Evolutionary conservation across 2,329 filamentous ascomycete genomes (phyloP).

Genomic region (Aspergillus piperis): DNA sequence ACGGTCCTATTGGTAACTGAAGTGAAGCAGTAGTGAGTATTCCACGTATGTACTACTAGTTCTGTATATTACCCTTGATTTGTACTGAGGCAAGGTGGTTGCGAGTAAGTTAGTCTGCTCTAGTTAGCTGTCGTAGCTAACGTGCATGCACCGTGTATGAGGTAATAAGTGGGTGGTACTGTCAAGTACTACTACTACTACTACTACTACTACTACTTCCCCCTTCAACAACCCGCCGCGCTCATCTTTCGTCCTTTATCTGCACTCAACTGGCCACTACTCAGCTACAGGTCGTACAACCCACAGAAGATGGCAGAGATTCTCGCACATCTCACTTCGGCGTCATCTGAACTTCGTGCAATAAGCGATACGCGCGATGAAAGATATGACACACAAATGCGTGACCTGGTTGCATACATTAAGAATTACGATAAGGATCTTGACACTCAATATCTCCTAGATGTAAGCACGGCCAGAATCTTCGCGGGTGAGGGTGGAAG

Average conservation of each 20-base stretch:
- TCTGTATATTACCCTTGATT: too few relatives aligned
- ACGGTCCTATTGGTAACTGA: too few relatives aligned
- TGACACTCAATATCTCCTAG: slow-evolving; percentile 35
- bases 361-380: slow-evolving; percentile 37
- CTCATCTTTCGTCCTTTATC: not conserved
- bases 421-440: slow-evolving; percentile 39
- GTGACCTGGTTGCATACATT: slow-evolving; percentile 39
- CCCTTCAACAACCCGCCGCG: not conserved
- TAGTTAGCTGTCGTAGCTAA: too few relatives aligned
- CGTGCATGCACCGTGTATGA: not conserved
- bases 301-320: slow-evolving; percentile 30
- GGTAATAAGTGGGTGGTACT: not conserved
- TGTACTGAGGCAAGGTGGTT: too few relatives aligned
- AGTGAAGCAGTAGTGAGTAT: too few relatives aligned
- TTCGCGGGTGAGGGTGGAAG: not conserved
- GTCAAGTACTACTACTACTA: too few relatives aligned
- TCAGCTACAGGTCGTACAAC: not conserved
- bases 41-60: too few relatives aligned
- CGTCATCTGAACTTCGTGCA: slow-evolving; percentile 42
- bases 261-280: not conserved
- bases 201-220: not conserved
- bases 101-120: too few relatives aligned
- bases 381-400: slow-evolving; percentile 48
- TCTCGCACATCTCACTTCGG: slow-evolving; percentile 40
- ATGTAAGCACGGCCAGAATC: slow-evolving; percentile 28